These are phyloP conservation scores for Psilocybe subaeruginosa DNA, from an alignment of 768 basidiomycete species.

Conservation along the genomic window DNA sequence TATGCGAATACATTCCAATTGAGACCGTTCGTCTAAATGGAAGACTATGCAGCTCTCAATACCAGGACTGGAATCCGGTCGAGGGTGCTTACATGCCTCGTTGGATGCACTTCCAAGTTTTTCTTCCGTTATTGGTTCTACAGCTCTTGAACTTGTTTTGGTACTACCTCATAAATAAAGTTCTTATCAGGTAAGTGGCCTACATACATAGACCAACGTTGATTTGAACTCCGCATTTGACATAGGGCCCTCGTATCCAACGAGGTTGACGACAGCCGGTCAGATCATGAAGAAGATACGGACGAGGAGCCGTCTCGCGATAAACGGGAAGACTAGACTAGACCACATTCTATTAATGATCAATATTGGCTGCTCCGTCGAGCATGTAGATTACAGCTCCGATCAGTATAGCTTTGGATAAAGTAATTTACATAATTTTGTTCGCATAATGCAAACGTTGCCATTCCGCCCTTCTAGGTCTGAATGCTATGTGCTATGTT, in stretches of 20 bases:
- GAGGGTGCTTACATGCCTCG: constrained; percentile 69
- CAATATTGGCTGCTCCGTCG: no score
- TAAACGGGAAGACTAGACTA: neutral
- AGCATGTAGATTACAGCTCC: no score
- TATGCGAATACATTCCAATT: neutral
- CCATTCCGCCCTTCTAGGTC: no score
- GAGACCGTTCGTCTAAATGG: neutral
- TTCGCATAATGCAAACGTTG: no score
- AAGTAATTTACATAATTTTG: no score
- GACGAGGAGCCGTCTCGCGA: neutral
- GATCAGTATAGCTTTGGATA: no score
- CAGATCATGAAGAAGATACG: constrained; percentile 44
- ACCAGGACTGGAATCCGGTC: constrained; percentile 60
- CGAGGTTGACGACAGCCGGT: constrained; percentile 70
- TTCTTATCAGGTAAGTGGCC: constrained; percentile 60
- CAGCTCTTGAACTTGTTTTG: constrained; percentile 92
- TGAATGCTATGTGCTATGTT: no score
- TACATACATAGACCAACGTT: constrained; percentile 26
- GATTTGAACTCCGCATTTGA: constrained; percentile 13
- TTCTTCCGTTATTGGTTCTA: constrained; percentile 71
- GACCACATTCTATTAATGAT: no score
- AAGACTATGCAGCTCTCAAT: constrained; percentile 43
- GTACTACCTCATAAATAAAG: constrained; percentile 85
- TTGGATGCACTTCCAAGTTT: constrained; percentile 88
- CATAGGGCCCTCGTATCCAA: constrained; percentile 54